These are phyloP conservation scores for Ascochyta rabiei DNA, from an alignment of 2,329 filamentous ascomycete genomes.

Conservation along the genomic window DNA sequence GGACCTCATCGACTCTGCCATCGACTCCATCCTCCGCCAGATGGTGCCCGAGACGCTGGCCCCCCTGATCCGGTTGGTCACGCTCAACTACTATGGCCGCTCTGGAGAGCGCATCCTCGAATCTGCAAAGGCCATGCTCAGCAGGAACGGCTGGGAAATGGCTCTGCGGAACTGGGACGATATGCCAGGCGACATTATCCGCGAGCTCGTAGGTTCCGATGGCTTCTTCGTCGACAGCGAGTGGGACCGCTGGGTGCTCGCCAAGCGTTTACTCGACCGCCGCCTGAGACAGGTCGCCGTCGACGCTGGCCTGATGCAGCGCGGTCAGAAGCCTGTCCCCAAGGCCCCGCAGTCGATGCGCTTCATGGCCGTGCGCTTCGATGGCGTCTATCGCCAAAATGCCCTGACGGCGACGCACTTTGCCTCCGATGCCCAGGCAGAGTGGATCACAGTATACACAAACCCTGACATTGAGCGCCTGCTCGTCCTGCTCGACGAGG, in stretches of 20 bases:
- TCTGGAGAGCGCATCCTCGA: slow-evolving; percentile 61
- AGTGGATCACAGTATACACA: slow-evolving; percentile 60
- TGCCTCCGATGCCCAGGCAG: slow-evolving; percentile 53
- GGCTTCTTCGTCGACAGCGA: slow-evolving; percentile 64
- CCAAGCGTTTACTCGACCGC: slow-evolving; percentile 60
- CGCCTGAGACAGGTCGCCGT: slow-evolving; percentile 55
- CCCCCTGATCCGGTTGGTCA: slow-evolving; percentile 60
- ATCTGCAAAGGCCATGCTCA: slow-evolving; percentile 64
- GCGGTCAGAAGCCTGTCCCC: slow-evolving; percentile 50
- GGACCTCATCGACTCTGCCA: slow-evolving; percentile 59
- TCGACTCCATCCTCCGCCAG: slow-evolving; percentile 61
- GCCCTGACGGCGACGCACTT: slow-evolving; percentile 43
- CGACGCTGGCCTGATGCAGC: slow-evolving; percentile 55
- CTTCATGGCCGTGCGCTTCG: slow-evolving; percentile 60
- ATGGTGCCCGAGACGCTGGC: slow-evolving; percentile 59
- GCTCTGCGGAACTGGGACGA: slow-evolving; percentile 61
- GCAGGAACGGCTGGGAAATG: slow-evolving; percentile 64
- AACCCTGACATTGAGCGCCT: slow-evolving; percentile 61
- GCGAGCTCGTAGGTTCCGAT: slow-evolving; percentile 65
- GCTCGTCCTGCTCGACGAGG: slow-evolving; percentile 62
- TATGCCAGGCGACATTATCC: slow-evolving; percentile 62
- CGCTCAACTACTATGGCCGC: slow-evolving; percentile 61
- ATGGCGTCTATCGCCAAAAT: slow-evolving; percentile 58
- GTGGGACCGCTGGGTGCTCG: slow-evolving; percentile 63
- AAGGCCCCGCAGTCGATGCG: slow-evolving; percentile 56